Conservation (phyloP, 2,329 filamentous ascomycete genomes). For the Lasiodiplodia sp. region DNA sequence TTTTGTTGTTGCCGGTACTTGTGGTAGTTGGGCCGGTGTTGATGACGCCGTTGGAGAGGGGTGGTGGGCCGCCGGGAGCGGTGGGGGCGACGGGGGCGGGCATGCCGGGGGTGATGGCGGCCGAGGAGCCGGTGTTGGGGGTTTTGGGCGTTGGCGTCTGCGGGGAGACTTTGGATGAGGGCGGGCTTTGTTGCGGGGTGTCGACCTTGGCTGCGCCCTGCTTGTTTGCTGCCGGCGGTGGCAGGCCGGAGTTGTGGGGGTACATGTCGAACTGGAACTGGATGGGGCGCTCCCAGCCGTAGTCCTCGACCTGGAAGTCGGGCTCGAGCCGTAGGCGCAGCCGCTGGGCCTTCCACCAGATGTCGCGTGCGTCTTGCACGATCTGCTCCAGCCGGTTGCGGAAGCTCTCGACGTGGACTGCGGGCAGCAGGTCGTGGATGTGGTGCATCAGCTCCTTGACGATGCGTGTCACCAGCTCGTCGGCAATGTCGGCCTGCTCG, state of each 20-base stretch:
- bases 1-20: not conserved
- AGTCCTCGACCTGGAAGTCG: constrained; percentile 28
- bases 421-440: constrained; percentile 18
- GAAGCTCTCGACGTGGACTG: constrained; percentile 7
- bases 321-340: constrained; percentile 25
- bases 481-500: constrained; percentile 16
- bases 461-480: constrained; percentile 23
- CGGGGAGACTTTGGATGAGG: not conserved
- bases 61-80: not conserved
- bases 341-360: constrained; percentile 24
- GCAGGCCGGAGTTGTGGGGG: not conserved
- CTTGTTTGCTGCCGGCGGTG: not conserved
- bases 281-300: constrained; percentile 22
- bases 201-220: not conserved
- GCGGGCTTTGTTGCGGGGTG: not conserved
- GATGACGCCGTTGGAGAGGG: not conserved
- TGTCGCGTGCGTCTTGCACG: constrained; percentile 19
- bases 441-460: constrained; percentile 21
- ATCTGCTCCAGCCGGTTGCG: constrained; percentile 1
- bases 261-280: constrained; percentile 17
- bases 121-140: not conserved
- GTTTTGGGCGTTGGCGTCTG: not conserved
- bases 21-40: not conserved
- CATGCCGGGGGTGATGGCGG: constrained; percentile 2
- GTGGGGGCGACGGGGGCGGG: not conserved